Conservation (phyloP, 78 protist species). For the Acrasis kona region DNA sequence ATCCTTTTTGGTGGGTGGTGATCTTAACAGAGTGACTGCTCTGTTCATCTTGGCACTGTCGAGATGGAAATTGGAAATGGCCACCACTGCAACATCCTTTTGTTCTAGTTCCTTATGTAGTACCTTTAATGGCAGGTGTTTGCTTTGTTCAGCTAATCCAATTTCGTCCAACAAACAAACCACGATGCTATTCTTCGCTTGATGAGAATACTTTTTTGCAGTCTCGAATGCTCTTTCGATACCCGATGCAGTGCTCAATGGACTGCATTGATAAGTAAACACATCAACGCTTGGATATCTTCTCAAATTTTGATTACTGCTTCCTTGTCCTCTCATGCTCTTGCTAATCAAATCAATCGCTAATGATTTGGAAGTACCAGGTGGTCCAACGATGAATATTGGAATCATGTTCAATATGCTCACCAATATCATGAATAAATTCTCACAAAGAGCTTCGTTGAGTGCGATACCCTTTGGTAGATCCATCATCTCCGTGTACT, state of each 20-base stretch:
- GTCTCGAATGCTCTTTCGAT: background rate
- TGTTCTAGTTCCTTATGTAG: conserved; percentile 46
- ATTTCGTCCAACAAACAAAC: conserved; percentile 52
- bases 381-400: conserved; percentile 36
- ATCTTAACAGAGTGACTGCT: conserved; percentile 23
- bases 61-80: conserved; percentile 55
- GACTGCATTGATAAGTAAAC: conserved; percentile 45
- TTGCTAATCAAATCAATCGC: conserved; percentile 14
- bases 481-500: background rate
- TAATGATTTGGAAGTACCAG: conserved; percentile 53
- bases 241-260: conserved; percentile 27
- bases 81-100: conserved; percentile 51
- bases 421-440: conserved; percentile 42
- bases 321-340: conserved; percentile 16
- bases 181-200: background rate
- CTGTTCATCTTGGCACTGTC: conserved; percentile 71
- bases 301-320: background rate
- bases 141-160: conserved; percentile 48
- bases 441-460: conserved; percentile 53
- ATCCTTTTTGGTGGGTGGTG: conserved; percentile 26
- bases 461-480: conserved; percentile 21
- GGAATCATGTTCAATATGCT: conserved; percentile 39
- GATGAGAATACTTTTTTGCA: conserved; percentile 9
- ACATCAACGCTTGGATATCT: conserved; percentile 5
- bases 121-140: conserved; percentile 57